Conservation (phyloP, 2,329 filamentous ascomycete species). For the Karstenula rhodostoma region DNA sequence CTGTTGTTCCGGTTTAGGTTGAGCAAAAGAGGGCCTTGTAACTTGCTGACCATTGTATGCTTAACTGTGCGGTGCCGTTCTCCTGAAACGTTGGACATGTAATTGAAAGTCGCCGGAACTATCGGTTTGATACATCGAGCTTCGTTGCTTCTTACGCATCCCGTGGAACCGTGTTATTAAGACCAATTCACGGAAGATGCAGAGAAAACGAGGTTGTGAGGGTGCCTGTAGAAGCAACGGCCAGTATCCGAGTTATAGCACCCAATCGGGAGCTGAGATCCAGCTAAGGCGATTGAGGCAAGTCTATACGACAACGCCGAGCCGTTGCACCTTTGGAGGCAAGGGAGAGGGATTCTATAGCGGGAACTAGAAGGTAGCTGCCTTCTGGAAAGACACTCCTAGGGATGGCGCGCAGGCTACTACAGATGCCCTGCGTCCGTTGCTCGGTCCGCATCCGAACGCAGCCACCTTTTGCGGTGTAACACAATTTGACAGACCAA, state of each 20-base stretch:
- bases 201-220: too few species aligned
- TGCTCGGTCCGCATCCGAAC: background rate
- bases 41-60: too few species aligned
- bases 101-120: too few species aligned
- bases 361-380: slow-evolving; percentile 4
- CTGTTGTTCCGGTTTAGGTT: too few species aligned
- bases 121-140: too few species aligned
- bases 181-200: too few species aligned
- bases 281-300: background rate
- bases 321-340: background rate
- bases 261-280: background rate
- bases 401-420: background rate
- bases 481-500: background rate
- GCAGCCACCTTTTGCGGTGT: background rate
- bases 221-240: background rate
- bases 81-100: too few species aligned
- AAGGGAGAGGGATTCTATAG: background rate
- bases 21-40: too few species aligned
- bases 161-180: too few species aligned
- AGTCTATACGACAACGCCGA: background rate
- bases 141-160: too few species aligned
- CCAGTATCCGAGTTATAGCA: background rate
- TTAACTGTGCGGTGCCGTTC: too few species aligned
- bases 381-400: background rate
- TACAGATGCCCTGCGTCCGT: slow-evolving; percentile 6